These are phyloP conservation scores for Colletotrichum euphorbiae DNA, from an alignment of 2,329 filamentous ascomycete species.

Conservation along the genomic window DNA sequence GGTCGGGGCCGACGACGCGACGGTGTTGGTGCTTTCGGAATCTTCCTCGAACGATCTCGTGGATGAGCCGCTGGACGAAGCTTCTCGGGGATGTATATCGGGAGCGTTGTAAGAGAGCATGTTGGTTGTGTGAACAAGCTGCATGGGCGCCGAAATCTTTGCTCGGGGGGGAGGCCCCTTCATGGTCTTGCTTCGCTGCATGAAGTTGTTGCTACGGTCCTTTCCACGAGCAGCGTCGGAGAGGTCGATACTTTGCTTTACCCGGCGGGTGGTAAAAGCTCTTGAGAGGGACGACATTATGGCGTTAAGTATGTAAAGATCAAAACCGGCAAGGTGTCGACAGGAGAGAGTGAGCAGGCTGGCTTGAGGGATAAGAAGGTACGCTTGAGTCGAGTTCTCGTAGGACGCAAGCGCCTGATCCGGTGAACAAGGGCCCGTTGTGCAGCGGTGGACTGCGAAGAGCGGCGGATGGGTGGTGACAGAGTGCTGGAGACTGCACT, in stretches of 20 bases:
- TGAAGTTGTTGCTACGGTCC: slow-evolving; percentile 42
- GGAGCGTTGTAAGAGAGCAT: slow-evolving; percentile 96
- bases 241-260: slow-evolving; percentile 65
- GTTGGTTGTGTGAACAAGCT: slow-evolving; percentile 94
- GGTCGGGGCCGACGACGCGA: slow-evolving; percentile 71
- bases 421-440: slow-evolving; percentile 20
- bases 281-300: slow-evolving; percentile 72
- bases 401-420: slow-evolving; percentile 30
- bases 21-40: slow-evolving; percentile 71
- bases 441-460: slow-evolving; percentile 20
- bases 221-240: slow-evolving; percentile 51
- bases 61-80: slow-evolving; percentile 64
- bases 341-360: neutral
- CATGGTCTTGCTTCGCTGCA: slow-evolving; percentile 63
- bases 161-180: slow-evolving; percentile 61
- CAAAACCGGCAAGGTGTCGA: neutral
- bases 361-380: slow-evolving; percentile 7
- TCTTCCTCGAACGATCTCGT: slow-evolving; percentile 76
- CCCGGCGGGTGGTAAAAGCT: slow-evolving; percentile 77
- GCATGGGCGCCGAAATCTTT: slow-evolving; percentile 89
- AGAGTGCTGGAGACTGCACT: slow-evolving; percentile 22
- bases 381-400: slow-evolving; percentile 9
- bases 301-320: slow-evolving; percentile 20
- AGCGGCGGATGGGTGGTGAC: slow-evolving; percentile 31
- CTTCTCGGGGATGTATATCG: slow-evolving; percentile 71